These are phyloP conservation scores for Bruguiera hainesii DNA, from an alignment of 441 rosid species.

Conservation along the genomic window DNA sequence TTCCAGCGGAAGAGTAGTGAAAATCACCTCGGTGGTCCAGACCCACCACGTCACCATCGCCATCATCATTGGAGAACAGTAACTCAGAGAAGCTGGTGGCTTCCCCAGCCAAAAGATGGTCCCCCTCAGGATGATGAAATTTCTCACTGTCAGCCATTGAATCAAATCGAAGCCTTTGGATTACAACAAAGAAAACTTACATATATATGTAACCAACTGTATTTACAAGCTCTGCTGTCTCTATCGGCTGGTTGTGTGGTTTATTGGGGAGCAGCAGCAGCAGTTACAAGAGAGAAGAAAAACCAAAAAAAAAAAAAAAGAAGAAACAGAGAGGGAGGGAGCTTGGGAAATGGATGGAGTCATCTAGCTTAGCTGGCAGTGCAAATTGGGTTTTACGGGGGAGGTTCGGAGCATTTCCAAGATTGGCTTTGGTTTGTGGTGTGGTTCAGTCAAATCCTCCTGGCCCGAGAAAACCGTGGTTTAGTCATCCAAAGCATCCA, in stretches of 20 bases:
- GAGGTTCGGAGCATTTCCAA: conserved; percentile 30
- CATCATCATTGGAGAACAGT: conserved; percentile 43
- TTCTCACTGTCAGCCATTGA: conserved; percentile 44
- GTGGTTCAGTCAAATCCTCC: conserved; percentile 63
- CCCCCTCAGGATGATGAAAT: conserved; percentile 27
- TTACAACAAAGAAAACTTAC: not conserved
- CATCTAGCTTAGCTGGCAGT: not conserved
- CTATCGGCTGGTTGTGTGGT: no score
- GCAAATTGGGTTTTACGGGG: conserved; percentile 4
- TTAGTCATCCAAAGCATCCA: conserved; percentile 55
- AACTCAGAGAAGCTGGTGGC: conserved; percentile 59
- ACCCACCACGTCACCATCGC: conserved; percentile 21
- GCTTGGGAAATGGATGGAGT: not conserved
- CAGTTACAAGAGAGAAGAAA: no score
- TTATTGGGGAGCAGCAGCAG: no score
- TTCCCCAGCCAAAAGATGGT: conserved; percentile 23
- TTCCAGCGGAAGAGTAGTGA: conserved; percentile 21
- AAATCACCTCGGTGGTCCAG: conserved; percentile 15
- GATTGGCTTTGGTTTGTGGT: conserved; percentile 20
- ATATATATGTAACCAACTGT: not conserved
- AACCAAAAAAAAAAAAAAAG: no score
- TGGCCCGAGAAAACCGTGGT: conserved; percentile 85
- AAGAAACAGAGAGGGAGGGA: not conserved
- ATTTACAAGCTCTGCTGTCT: no score
- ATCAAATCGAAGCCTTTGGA: not conserved